Percentiles rank a stretch among this genome's conserved stretches.
phyloP scores from a whole-genome alignment of 2,329 filamentous ascomycete genomes.

The Xylariaceae sp. region DNA sequence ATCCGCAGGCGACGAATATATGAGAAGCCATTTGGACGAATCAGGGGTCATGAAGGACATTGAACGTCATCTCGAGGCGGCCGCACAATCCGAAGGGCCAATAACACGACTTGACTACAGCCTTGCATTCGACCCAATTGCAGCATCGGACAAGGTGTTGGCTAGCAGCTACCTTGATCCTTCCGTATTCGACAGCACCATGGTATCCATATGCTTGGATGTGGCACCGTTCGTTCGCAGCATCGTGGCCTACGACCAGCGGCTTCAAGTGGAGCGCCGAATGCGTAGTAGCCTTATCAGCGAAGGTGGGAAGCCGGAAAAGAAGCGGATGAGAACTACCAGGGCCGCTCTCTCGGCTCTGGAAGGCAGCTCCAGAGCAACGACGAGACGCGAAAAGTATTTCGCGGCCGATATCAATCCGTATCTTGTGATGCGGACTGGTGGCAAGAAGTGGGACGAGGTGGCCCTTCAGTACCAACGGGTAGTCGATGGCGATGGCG shows the following conservation, averaged over 20 bases:
- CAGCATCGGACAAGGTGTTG: slow-evolving; percentile 42
- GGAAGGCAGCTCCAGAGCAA: slow-evolving; percentile 65
- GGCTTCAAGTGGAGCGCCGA: slow-evolving; percentile 62
- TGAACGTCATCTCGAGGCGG: slow-evolving; percentile 31
- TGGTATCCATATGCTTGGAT: slow-evolving; percentile 63
- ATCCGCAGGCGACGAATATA: not conserved
- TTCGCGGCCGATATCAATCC: slow-evolving; percentile 60
- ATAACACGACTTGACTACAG: slow-evolving; percentile 50
- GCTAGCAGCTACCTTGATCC: slow-evolving; percentile 48
- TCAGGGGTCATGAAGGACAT: slow-evolving; percentile 27
- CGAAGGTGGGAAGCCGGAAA: slow-evolving; percentile 44
- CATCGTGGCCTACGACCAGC: slow-evolving; percentile 72
- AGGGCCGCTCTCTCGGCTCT: slow-evolving; percentile 69
- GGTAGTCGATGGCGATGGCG: not conserved
- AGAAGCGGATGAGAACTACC: slow-evolving; percentile 64
- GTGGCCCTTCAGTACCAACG: slow-evolving; percentile 7
- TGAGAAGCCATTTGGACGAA: slow-evolving; percentile 19
- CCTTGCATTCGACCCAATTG: slow-evolving; percentile 56
- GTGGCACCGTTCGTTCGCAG: slow-evolving; percentile 84
- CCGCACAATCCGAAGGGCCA: slow-evolving; percentile 16
- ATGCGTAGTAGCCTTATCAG: slow-evolving; percentile 58
- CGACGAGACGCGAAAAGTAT: slow-evolving; percentile 65
- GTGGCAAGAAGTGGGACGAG: slow-evolving; percentile 37
- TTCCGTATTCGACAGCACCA: slow-evolving; percentile 71
- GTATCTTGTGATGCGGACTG: slow-evolving; percentile 60